Evolutionary conservation across 805 yeast species (phyloP).

Genomic region (Henningerozyma blattae): DNA sequence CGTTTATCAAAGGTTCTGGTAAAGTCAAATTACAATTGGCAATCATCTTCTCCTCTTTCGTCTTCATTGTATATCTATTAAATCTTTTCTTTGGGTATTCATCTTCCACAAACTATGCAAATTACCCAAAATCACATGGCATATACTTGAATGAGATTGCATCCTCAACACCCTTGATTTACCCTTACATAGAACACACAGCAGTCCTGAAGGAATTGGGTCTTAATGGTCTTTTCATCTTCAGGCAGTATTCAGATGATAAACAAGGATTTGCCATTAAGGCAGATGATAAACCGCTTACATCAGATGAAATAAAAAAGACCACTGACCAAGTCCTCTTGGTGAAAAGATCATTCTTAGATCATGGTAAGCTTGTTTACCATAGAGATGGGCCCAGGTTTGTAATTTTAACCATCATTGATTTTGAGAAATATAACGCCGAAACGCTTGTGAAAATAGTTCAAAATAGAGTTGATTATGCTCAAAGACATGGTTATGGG

Average conservation of each 20-base stretch:
- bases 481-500: conserved; percentile 71
- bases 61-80: background rate
- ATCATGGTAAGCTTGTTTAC: conserved; percentile 47
- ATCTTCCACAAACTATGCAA: conserved; percentile 1
- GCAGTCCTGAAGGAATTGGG: conserved; percentile 47
- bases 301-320: conserved; percentile 24
- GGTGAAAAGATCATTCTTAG: conserved; percentile 48
- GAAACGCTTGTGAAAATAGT: conserved; percentile 55
- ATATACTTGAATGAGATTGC: conserved; percentile 32
- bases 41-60: conserved; percentile 3
- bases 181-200: conserved; percentile 68
- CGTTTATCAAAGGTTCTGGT: conserved; percentile 1
- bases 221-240: conserved; percentile 37
- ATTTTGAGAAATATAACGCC: conserved; percentile 52
- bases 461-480: conserved; percentile 83
- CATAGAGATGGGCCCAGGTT: conserved; percentile 41
- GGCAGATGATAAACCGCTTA: conserved; percentile 29
- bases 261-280: conserved; percentile 26
- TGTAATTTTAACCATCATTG: conserved; percentile 68
- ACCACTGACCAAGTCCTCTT: conserved; percentile 25
- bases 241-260: conserved; percentile 35
- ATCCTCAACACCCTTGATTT: conserved; percentile 43
- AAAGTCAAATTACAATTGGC: conserved; percentile 1
- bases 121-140: conserved; percentile 30
- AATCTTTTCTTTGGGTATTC: background rate